phyloP scores from a whole-genome alignment of 2,329 filamentous ascomycete species.

The Xenosphaeropsis pyriputrescens region DNA sequence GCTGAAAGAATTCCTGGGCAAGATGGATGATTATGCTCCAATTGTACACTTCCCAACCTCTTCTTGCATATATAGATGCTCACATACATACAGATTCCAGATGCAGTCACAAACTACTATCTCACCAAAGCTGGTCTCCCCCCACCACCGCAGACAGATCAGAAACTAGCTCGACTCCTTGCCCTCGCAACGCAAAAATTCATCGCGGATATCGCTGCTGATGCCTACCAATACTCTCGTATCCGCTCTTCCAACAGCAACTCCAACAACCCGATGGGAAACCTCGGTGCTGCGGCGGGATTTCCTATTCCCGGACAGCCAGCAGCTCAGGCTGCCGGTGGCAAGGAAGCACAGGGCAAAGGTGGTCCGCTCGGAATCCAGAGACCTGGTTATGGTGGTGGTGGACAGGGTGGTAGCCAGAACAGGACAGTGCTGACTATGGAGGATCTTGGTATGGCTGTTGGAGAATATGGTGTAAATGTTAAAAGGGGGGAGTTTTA shows the following conservation, averaged over 20 bases:
- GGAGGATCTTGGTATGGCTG: conserved; percentile 97
- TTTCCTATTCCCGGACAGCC: conserved; percentile 50
- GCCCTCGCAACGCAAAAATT: conserved; percentile 98
- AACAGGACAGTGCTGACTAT: conserved; percentile 92
- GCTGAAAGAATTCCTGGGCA: conserved; percentile 79
- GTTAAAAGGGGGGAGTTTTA: conserved; percentile 98
- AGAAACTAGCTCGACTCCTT: conserved; percentile 79
- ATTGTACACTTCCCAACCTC: conserved; percentile 49
- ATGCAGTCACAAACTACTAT: conserved; percentile 96
- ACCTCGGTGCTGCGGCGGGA: conserved; percentile 60
- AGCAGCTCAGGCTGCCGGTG: conserved; percentile 38
- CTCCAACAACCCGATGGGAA: conserved; percentile 83
- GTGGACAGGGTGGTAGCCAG: conserved; percentile 76
- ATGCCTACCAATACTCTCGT: conserved; percentile 94
- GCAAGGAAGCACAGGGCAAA: conserved; percentile 36
- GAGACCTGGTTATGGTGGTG: conserved; percentile 69
- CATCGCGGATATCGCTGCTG: conserved; percentile 90
- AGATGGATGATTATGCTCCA: conserved; percentile 97
- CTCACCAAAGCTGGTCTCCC: conserved; percentile 91
- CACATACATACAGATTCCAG: conserved; percentile 60
- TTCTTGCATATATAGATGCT: conserved; percentile 1
- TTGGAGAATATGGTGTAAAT: conserved; percentile 94
- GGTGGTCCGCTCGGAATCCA: conserved; percentile 38
- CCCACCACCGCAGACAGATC: conserved; percentile 79
- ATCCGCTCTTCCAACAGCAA: conserved; percentile 87